A percentile compares a stretch with the other conserved stretches of the same genome.
phyloP scores from a whole-genome alignment of 2,329 filamentous ascomycete genomes.

The Sporothrix curviconia region DNA sequence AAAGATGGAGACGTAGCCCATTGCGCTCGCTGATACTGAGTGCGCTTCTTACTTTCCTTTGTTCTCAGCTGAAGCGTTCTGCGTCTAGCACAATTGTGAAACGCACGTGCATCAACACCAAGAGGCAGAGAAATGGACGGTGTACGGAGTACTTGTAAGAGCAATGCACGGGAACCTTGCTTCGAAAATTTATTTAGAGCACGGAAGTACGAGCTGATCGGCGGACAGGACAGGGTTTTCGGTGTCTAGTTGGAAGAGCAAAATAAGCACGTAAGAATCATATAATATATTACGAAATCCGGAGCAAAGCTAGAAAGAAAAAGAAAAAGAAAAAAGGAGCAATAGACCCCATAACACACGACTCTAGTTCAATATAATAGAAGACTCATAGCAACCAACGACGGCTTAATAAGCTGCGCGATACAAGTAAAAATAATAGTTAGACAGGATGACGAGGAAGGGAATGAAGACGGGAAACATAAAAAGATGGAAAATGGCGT shows the following conservation, averaged over 20 bases:
- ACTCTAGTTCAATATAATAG: too few species aligned
- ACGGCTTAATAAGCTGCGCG: too few species aligned
- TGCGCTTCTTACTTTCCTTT: neutral
- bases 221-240: slow-evolving; percentile 1
- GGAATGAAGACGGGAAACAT: too few species aligned
- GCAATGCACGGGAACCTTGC: too few species aligned
- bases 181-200: too few species aligned
- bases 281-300: too few species aligned
- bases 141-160: too few species aligned
- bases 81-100: slow-evolving; percentile 1
- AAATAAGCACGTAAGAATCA: neutral
- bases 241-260: neutral
- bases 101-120: neutral
- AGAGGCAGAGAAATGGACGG: neutral
- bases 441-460: too few species aligned
- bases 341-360: slow-evolving; percentile 1
- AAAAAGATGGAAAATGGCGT: too few species aligned
- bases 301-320: too few species aligned
- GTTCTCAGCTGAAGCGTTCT: neutral
- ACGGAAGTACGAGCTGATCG: neutral
- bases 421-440: too few species aligned
- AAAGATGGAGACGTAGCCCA: neutral
- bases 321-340: neutral
- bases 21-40: neutral
- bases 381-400: too few species aligned